Evolutionary conservation across 805 yeast genomes (phyloP).

Genomic region (Wickerhamiella occidentalis): DNA sequence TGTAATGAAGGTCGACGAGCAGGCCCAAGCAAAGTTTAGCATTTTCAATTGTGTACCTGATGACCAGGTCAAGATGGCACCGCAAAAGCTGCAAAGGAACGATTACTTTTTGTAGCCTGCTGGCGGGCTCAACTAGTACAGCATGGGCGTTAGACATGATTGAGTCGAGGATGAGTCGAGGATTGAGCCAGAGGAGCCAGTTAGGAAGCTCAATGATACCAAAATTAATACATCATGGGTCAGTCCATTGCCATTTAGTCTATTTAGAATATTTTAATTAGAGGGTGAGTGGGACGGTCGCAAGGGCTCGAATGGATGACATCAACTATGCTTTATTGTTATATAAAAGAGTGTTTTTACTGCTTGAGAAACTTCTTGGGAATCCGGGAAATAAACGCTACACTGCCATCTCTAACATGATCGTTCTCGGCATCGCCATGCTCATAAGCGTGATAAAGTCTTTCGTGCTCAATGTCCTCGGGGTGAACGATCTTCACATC

Average conservation of each 20-base stretch:
- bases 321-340: no score
- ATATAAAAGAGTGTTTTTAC: no score
- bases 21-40: constrained; percentile 75
- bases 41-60: constrained; percentile 94
- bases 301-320: no score
- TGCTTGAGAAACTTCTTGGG: constrained; percentile 21
- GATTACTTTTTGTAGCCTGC: constrained; percentile 28
- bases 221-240: no score
- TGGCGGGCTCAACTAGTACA: constrained; percentile 1
- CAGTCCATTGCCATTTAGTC: no score
- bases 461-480: constrained; percentile 81
- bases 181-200: no score
- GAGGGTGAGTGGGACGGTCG: no score
- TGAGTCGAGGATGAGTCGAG: no score
- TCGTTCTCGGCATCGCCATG: constrained; percentile 43
- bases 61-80: constrained; percentile 28
- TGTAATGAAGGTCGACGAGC: constrained; percentile 90
- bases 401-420: constrained; percentile 20
- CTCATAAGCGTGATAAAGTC: constrained; percentile 75
- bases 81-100: constrained; percentile 29
- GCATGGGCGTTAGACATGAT: no score
- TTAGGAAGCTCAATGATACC: no score
- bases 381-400: constrained; percentile 17
- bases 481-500: constrained; percentile 68
- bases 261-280: no score